Conservation (phyloP, 2,329 filamentous ascomycete genomes). For the Epichloe sp. region DNA sequence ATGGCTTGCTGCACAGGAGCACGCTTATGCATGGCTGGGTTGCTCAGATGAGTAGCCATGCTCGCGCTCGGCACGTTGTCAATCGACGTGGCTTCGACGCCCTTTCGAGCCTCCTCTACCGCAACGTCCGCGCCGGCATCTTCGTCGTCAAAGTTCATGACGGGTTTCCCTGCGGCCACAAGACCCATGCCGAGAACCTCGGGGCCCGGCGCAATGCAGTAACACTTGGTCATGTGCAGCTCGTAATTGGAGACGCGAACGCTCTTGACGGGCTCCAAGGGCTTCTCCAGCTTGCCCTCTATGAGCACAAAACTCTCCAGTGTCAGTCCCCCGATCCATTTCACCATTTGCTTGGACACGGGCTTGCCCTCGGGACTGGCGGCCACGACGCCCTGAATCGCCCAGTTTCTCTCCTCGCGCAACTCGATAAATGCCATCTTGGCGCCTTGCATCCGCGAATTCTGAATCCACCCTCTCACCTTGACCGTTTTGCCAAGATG, state of each 20-base stretch:
- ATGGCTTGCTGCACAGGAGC: conserved; percentile 86
- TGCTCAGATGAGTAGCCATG: conserved; percentile 76
- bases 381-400: conserved; percentile 64
- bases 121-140: conserved; percentile 16
- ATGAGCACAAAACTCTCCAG: conserved; percentile 74
- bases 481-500: conserved; percentile 59
- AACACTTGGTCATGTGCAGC: conserved; percentile 79
- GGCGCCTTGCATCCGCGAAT: conserved; percentile 25
- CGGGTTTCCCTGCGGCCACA: conserved; percentile 38
- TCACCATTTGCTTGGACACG: conserved; percentile 72
- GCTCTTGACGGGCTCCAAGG: conserved; percentile 78
- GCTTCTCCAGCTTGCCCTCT: conserved; percentile 68
- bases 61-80: conserved; percentile 50
- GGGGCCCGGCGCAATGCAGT: conserved; percentile 54
- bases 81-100: conserved; percentile 14
- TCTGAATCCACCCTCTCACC: conserved; percentile 50
- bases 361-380: conserved; percentile 49
- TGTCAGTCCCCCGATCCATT: conserved; percentile 67
- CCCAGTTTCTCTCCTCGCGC: conserved; percentile 55
- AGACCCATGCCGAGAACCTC: conserved; percentile 45
- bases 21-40: conserved; percentile 84
- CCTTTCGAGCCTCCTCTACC: conserved; percentile 1
- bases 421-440: conserved; percentile 82
- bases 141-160: conserved; percentile 47
- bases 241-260: conserved; percentile 69